A percentile compares a stretch with the other conserved stretches of the same genome.
phyloP scores from a whole-genome alignment of 441 rosid genomes.

The Codiaeum variegatum region DNA sequence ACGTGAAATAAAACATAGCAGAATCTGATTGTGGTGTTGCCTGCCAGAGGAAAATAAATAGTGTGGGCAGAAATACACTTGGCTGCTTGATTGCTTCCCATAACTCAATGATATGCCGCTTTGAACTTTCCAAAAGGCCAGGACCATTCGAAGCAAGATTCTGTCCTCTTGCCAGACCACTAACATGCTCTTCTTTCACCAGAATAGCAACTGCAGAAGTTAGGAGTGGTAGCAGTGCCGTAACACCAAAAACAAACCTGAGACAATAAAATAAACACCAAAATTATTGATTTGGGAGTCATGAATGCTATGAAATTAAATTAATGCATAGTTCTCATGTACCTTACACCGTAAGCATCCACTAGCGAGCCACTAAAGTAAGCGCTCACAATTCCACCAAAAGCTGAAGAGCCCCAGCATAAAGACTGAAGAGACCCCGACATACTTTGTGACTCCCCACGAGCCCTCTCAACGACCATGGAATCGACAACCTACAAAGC shows the following conservation, averaged over 20 bases:
- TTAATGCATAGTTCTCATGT: constrained; percentile 17
- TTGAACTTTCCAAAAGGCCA: constrained; percentile 64
- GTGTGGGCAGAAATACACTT: constrained; percentile 75
- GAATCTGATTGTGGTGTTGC: constrained; percentile 96
- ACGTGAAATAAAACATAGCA: constrained; percentile 98
- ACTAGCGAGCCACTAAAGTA: constrained; percentile 95
- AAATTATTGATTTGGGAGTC: constrained; percentile 9
- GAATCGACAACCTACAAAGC: constrained; percentile 86
- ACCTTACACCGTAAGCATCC: constrained; percentile 91
- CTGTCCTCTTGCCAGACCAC: constrained; percentile 40
- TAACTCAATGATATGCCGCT: constrained; percentile 54
- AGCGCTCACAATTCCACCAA: constrained; percentile 95
- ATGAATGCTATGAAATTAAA: not conserved
- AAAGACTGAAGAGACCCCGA: constrained; percentile 91
- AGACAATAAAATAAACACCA: constrained; percentile 30
- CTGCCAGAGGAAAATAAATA: constrained; percentile 95
- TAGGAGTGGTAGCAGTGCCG: constrained; percentile 76
- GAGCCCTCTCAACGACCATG: constrained; percentile 97
- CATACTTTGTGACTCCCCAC: constrained; percentile 94
- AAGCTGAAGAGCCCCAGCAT: constrained; percentile 98
- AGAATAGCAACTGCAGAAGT: constrained; percentile 94
- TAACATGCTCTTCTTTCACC: constrained; percentile 69
- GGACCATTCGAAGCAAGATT: constrained; percentile 36
- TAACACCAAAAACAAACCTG: constrained; percentile 95
- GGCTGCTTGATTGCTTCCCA: constrained; percentile 81